Evolutionary conservation across 345 rosid species (phyloP).

Genomic region (Eucalyptus pauciflora): DNA sequence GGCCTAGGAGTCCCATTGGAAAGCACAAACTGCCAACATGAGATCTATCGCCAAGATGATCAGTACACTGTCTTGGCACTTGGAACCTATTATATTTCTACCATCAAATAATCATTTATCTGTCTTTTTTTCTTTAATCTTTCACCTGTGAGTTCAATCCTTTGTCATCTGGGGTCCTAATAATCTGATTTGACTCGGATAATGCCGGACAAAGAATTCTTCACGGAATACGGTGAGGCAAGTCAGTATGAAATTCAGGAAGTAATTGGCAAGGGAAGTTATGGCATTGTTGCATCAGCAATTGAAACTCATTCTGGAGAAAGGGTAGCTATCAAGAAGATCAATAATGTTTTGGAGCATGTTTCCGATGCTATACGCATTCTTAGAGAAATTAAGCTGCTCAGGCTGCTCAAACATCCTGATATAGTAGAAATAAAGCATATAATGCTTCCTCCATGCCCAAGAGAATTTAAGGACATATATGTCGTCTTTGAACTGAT

Average conservation of each 20-base stretch:
- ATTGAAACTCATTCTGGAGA: constrained; percentile 87
- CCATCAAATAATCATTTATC: too few relatives aligned
- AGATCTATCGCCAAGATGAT: too few relatives aligned
- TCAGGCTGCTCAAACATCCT: constrained; percentile 69
- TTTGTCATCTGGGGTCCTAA: too few relatives aligned
- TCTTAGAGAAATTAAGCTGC: constrained; percentile 90
- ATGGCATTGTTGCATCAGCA: constrained; percentile 95
- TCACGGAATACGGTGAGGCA: too few relatives aligned
- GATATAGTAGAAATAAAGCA: constrained; percentile 91
- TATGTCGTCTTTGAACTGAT: constrained; percentile 93
- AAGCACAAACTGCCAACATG: too few relatives aligned
- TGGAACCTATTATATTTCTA: too few relatives aligned
- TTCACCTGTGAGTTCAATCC: too few relatives aligned
- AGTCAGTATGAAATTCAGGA: too few relatives aligned
- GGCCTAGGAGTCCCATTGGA: too few relatives aligned
- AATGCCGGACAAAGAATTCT: too few relatives aligned
- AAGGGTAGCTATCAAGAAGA: constrained; percentile 92
- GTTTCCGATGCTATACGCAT: constrained; percentile 91
- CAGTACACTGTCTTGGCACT: neutral
- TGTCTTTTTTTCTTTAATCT: too few relatives aligned
- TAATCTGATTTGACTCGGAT: too few relatives aligned
- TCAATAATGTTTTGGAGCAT: constrained; percentile 83
- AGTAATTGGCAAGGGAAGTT: constrained; percentile 30
- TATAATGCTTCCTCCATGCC: constrained; percentile 95
- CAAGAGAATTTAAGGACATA: constrained; percentile 84